phyloP scores from a whole-genome alignment of 345 rosid genomes.

The Bruguiera parviflora region DNA sequence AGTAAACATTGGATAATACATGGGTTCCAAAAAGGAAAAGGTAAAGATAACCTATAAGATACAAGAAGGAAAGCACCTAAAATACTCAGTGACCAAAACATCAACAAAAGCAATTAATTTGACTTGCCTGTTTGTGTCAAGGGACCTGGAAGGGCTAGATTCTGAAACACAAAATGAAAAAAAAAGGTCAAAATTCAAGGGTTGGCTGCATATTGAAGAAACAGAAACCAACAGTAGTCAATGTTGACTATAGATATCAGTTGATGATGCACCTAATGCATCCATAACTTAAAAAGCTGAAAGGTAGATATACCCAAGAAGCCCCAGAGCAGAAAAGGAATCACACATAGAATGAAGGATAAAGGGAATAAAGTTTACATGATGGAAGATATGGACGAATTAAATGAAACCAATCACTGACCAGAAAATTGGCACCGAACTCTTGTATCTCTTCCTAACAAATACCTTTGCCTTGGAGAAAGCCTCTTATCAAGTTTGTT shows the following conservation, averaged over 20 bases:
- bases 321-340: background rate
- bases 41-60: background rate
- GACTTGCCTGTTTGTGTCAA: slow-evolving; percentile 53
- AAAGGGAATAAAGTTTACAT: background rate
- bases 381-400: background rate
- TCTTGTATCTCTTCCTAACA: slow-evolving; percentile 51
- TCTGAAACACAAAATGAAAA: slow-evolving; percentile 41
- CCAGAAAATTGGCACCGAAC: slow-evolving; percentile 42
- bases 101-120: slow-evolving; percentile 5
- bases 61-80: background rate
- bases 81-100: background rate
- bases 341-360: background rate
- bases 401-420: slow-evolving; percentile 31
- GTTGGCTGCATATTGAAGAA: too few species aligned
- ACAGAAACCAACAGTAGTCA: too few species aligned
- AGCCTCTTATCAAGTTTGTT: slow-evolving; percentile 67
- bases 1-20: too few species aligned
- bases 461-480: slow-evolving; percentile 61
- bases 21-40: too few species aligned
- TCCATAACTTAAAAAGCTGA: background rate
- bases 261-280: background rate
- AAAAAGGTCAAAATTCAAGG: background rate
- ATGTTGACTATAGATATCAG: background rate
- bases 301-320: background rate
- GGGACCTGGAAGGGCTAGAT: slow-evolving; percentile 53